Evolutionary conservation across 306 rosid genomes (phyloP).

Genomic region (Lathyrus oleraceus): DNA sequence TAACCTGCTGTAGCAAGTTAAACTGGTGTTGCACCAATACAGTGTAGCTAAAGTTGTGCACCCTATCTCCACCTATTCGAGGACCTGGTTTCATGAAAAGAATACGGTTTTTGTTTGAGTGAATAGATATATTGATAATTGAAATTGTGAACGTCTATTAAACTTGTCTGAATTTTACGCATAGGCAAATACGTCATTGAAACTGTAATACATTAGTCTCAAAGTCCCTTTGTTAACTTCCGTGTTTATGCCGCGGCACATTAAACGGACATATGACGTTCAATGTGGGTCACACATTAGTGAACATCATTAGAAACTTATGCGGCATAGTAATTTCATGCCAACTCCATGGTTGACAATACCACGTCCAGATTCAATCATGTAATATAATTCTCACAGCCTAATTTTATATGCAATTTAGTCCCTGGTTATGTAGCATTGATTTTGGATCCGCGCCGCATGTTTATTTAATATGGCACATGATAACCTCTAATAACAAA

Average conservation of each 20-base stretch:
- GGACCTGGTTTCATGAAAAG: not conserved
- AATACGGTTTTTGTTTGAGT: not conserved
- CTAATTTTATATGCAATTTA: not conserved
- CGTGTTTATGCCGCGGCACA: not conserved
- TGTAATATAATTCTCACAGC: not conserved
- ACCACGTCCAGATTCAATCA: not conserved
- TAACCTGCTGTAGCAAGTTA: not conserved
- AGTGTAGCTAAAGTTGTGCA: not conserved
- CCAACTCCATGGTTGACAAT: not conserved
- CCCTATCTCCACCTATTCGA: not conserved
- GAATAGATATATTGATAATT: not conserved
- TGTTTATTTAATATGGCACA: not conserved
- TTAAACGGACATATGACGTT: not conserved
- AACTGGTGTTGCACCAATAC: not conserved
- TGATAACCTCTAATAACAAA: not conserved
- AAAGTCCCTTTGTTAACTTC: not conserved
- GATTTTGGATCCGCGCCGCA: not conserved
- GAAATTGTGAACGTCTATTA: not conserved
- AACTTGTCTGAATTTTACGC: not conserved
- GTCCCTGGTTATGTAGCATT: not conserved
- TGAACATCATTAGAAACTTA: not conserved
- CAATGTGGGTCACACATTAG: not conserved
- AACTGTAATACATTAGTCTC: not conserved
- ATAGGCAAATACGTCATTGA: not conserved
- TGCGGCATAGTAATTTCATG: not conserved